phyloP scores from a whole-genome alignment of 176 grass and related monocot species.

The Cymbopogon citratus region DNA sequence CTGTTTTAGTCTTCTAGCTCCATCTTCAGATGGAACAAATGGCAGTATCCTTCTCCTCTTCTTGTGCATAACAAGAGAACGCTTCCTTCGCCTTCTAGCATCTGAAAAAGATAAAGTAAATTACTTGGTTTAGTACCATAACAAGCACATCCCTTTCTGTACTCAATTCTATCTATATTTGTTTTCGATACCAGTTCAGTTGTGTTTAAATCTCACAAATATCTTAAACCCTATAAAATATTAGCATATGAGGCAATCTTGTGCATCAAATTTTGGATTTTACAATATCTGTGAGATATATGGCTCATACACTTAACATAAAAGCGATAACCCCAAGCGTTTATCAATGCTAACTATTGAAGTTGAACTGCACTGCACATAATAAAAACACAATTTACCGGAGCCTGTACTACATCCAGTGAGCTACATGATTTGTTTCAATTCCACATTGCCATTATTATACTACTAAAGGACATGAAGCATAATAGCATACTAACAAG shows the following conservation, averaged over 20 bases:
- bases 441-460: too few relatives aligned
- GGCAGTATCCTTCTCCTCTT: conserved; percentile 69
- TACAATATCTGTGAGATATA: neutral
- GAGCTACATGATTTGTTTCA: too few relatives aligned
- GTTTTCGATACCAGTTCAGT: neutral
- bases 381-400: neutral
- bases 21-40: conserved; percentile 61
- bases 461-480: neutral
- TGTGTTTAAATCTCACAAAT: neutral
- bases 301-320: neutral
- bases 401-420: neutral
- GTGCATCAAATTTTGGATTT: neutral
- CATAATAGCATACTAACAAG: neutral
- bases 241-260: neutral
- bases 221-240: neutral
- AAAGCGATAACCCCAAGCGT: neutral
- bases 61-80: conserved; percentile 58
- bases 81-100: conserved; percentile 51
- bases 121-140: neutral
- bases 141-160: neutral
- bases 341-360: neutral
- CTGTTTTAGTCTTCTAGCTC: conserved; percentile 45
- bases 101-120: conserved; percentile 34
- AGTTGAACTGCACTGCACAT: neutral
- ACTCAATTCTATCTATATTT: neutral